phyloP scores from a whole-genome alignment of 1,284 basidiomycete species.

The Cutaneotrichosporon arboriforme region DNA sequence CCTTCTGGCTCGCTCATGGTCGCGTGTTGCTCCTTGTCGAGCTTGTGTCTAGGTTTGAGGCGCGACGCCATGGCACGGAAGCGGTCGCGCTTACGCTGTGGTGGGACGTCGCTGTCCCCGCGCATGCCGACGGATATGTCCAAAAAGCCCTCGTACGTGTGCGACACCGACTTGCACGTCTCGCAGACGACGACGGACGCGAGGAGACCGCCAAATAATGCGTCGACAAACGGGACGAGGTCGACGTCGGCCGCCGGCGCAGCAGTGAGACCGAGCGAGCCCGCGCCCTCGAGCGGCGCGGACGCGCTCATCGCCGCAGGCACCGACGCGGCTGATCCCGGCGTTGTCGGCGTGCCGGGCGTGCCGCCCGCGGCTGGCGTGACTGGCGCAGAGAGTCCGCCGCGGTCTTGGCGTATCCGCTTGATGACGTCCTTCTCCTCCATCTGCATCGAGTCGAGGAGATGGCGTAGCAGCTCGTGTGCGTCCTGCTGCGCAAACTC shows the following conservation, averaged over 20 bases:
- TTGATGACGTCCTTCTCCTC: constrained; percentile 79
- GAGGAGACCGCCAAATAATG: constrained; percentile 80
- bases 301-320: background rate
- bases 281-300: background rate
- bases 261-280: background rate
- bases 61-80: constrained; percentile 55
- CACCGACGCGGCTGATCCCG: background rate
- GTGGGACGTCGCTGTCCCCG: constrained; percentile 35
- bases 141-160: constrained; percentile 88
- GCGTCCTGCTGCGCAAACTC: constrained; percentile 81
- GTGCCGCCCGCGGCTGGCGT: background rate
- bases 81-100: constrained; percentile 55
- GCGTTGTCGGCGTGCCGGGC: background rate
- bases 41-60: constrained; percentile 49
- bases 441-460: constrained; percentile 90
- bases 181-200: constrained; percentile 89
- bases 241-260: background rate
- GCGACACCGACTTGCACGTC: constrained; percentile 75
- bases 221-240: constrained; percentile 71
- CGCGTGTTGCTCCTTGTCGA: constrained; percentile 9
- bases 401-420: constrained; percentile 3
- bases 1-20: constrained; percentile 37
- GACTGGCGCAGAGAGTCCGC: background rate
- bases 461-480: constrained; percentile 81
- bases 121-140: constrained; percentile 84